Evolutionary conservation across 495 filamentous ascomycete species (phyloP), one percentile per base, ranked within the genome.

Genomic region (Annulohypoxylon bovei): DNA sequence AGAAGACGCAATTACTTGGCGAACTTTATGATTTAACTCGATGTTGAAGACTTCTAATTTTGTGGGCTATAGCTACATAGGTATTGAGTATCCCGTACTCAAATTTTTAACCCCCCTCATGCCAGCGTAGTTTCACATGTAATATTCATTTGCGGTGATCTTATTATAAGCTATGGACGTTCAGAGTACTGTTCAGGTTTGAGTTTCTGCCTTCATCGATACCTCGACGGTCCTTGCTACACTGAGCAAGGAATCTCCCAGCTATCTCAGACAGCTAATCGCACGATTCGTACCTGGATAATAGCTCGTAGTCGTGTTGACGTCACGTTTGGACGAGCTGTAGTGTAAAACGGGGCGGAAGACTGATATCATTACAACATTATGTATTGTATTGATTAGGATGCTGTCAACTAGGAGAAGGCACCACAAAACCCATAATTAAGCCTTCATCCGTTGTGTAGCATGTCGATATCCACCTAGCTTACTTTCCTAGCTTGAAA

Each of bases 401-500:
- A 44, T 58, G 12, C 3, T 28, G 11, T 25, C 33, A 44, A 62
- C 11, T 44, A 42, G 20, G 32, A 69, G 37, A 30, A 5, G 30
- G 8, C 7, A 47, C 39, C 20, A 25, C 52, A n/a, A 42, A 59
- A 71, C 27, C 14, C 39, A 35, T 54, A 35, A 46, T 37, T 37
- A 40, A n/a, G 53, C 39, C 52, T 37, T 23, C 4, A 37, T 35
- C 47, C 44, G 20, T 14, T 25, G 14, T 46, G 20, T 18, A 66
- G 39, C 37, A 59, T 58, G 37, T 20, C 11, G 18, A 52, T 42
- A 42, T 47, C 42, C 35, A 32, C 25, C 22, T 35, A 0, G 23
- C 60, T 72, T 87, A 99, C 74, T 92, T 88, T 20, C 95, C 95
- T 75, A 94, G 89, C 35, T 93, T 88, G 87, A 98, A 94, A 73